Conservation (phyloP, 768 basidiomycete genomes). For the Nidula microcarpa region DNA sequence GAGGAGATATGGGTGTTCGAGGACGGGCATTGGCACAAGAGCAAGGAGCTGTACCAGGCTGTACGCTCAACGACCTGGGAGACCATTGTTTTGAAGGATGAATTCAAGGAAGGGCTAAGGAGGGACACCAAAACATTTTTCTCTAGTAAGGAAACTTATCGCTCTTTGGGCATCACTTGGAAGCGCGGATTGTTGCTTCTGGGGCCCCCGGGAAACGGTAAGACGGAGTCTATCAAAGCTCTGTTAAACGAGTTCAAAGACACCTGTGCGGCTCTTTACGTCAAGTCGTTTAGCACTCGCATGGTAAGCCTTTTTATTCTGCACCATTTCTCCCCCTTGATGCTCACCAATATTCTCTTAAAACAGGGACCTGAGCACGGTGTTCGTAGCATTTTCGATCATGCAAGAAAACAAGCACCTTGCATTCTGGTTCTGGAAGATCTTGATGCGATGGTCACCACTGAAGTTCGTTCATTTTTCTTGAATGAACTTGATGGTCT, state of each 20-base stretch:
- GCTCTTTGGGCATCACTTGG: neutral
- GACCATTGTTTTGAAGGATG: neutral
- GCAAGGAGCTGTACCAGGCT: neutral
- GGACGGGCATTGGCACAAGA: neutral
- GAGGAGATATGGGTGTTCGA: neutral
- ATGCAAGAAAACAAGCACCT: neutral
- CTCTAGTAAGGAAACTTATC: neutral
- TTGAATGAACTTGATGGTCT: neutral
- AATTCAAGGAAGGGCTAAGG: neutral
- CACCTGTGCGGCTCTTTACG: neutral
- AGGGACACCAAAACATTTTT: neutral
- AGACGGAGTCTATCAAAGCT: neutral
- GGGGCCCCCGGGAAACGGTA: neutral
- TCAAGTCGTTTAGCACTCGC: neutral
- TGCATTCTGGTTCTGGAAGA: neutral
- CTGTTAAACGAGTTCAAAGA: neutral
- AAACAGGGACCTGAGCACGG: neutral
- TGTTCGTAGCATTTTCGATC: neutral
- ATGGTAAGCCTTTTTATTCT: neutral
- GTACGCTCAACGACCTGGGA: neutral
- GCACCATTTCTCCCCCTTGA: neutral
- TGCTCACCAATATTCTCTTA: neutral
- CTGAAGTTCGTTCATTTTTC: neutral
- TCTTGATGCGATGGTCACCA: neutral
- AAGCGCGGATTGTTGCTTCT: neutral